Evolutionary conservation across 2,329 filamentous ascomycete species (phyloP).

Genomic region (Hypoxylon sp.): DNA sequence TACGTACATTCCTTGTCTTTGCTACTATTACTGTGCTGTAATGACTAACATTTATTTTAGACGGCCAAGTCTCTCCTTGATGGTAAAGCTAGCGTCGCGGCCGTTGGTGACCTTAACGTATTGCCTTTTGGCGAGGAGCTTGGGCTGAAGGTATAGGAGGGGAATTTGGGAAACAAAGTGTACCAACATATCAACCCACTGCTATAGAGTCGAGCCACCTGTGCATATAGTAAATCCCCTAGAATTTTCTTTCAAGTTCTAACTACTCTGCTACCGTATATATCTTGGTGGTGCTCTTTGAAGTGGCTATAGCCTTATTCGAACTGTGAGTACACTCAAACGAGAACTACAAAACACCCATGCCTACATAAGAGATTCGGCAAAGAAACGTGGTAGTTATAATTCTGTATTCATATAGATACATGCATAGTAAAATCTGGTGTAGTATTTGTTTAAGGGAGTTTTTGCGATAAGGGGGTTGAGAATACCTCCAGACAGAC

Average conservation of each 20-base stretch:
- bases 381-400: not conserved
- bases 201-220: slow-evolving; percentile 59
- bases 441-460: not conserved
- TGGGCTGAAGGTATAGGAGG: slow-evolving; percentile 89
- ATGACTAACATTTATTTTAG: slow-evolving; percentile 64
- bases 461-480: not conserved
- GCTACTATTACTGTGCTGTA: not conserved
- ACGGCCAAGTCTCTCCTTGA: slow-evolving; percentile 89
- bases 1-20: slow-evolving; percentile 65
- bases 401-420: no score
- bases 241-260: slow-evolving; percentile 52
- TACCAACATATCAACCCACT: slow-evolving; percentile 60
- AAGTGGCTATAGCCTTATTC: not conserved
- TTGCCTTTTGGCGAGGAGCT: slow-evolving; percentile 95
- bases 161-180: slow-evolving; percentile 55
- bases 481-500: not conserved
- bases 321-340: not conserved
- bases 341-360: not conserved
- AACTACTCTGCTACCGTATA: slow-evolving; percentile 10
- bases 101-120: slow-evolving; percentile 91
- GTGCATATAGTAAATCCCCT: slow-evolving; percentile 64
- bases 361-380: not conserved
- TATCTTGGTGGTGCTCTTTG: not conserved
- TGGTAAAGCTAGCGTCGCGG: slow-evolving; percentile 88
- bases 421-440: not conserved